Evolutionary conservation across 768 basidiomycete genomes (phyloP).

Genomic region (Udeniomyces megalosporus): DNA sequence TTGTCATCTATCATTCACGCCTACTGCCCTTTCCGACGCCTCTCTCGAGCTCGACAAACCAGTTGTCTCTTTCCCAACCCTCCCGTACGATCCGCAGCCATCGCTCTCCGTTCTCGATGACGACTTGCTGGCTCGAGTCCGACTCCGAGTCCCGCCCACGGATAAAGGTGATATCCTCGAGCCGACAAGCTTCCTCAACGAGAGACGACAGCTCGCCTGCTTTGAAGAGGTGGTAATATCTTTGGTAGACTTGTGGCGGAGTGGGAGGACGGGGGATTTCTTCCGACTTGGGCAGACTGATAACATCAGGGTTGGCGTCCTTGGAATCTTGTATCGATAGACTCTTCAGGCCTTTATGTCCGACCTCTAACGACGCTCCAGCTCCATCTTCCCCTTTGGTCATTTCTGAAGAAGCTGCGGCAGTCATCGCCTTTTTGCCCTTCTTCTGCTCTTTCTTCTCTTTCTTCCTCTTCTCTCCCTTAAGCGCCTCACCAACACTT

Average conservation of each 20-base stretch:
- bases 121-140: neutral
- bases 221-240: slow-evolving; percentile 94
- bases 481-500: neutral
- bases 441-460: neutral
- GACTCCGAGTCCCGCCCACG: no score
- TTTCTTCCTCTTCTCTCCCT: slow-evolving; percentile 14
- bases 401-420: neutral
- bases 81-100: slow-evolving; percentile 36
- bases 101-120: slow-evolving; percentile 30
- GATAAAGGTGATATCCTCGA: slow-evolving; percentile 40
- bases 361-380: neutral
- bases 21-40: neutral
- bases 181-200: slow-evolving; percentile 45
- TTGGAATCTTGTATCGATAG: neutral
- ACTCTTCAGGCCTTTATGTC: neutral
- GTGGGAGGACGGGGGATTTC: neutral
- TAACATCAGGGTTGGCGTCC: no score
- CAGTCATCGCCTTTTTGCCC: neutral
- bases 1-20: neutral
- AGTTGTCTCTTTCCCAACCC: slow-evolving; percentile 48
- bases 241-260: slow-evolving; percentile 45
- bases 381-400: neutral
- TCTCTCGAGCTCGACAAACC: slow-evolving; percentile 5
- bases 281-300: neutral
- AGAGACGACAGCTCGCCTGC: slow-evolving; percentile 56